phyloP scores from a whole-genome alignment of 176 grass and related monocot species.

The Avena insularis region DNA sequence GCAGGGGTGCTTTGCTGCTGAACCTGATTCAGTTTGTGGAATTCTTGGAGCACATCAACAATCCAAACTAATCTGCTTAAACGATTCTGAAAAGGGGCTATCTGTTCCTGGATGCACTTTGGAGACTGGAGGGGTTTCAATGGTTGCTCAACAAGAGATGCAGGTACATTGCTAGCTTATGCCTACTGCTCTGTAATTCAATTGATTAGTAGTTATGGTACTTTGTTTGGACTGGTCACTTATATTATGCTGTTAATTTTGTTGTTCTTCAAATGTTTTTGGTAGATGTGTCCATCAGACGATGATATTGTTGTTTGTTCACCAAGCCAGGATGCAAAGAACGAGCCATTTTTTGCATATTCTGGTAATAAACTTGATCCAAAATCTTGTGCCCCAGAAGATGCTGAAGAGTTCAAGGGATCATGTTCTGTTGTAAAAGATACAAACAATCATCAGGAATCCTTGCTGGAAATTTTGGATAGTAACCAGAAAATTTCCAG shows the following conservation, averaged over 20 bases:
- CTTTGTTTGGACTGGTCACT: slow-evolving; percentile 28
- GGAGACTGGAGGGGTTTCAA: slow-evolving; percentile 28
- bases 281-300: slow-evolving; percentile 25
- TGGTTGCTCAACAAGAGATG: slow-evolving; percentile 16
- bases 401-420: slow-evolving; percentile 5
- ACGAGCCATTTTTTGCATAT: neutral
- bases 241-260: slow-evolving; percentile 30
- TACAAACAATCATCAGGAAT: slow-evolving; percentile 16
- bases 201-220: slow-evolving; percentile 6
- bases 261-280: slow-evolving; percentile 33
- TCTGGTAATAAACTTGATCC: slow-evolving; percentile 37
- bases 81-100: slow-evolving; percentile 47
- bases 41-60: slow-evolving; percentile 37
- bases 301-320: slow-evolving; percentile 26
- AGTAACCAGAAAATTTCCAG: slow-evolving; percentile 35
- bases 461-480: slow-evolving; percentile 18
- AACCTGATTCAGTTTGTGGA: slow-evolving; percentile 45
- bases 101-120: slow-evolving; percentile 45
- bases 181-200: neutral
- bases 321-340: slow-evolving; percentile 42
- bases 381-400: slow-evolving; percentile 24
- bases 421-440: slow-evolving; percentile 33
- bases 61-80: slow-evolving; percentile 43
- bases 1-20: slow-evolving; percentile 43
- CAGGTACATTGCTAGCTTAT: slow-evolving; percentile 47